Percentiles rank a stretch among this genome's conserved stretches.
These are phyloP conservation scores for Musa troglodytarum DNA, from an alignment of 176 grass and related monocot genomes.

Conservation along the genomic window DNA sequence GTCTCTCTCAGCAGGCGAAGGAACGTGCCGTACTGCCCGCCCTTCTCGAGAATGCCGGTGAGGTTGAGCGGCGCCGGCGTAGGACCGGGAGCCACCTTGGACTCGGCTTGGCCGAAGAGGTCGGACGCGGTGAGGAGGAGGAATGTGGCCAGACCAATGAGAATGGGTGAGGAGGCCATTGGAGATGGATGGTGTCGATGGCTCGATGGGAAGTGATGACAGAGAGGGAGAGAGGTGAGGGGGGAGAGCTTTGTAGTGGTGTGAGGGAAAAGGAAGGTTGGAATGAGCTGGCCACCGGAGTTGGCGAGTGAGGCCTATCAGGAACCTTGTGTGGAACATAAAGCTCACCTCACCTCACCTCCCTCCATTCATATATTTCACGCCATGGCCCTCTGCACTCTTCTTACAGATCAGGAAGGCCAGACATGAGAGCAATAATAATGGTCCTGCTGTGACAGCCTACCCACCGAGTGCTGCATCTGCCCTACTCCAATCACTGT, in stretches of 20 bases:
- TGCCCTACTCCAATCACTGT: too few species aligned
- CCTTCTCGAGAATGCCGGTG: constrained; percentile 57
- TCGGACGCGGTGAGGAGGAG: constrained; percentile 6
- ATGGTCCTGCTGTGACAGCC: neutral
- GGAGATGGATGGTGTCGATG: neutral
- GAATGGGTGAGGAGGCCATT: constrained; percentile 31
- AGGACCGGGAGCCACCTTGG: constrained; percentile 8
- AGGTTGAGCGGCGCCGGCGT: constrained; percentile 38
- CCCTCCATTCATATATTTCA: neutral
- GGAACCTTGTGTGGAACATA: neutral
- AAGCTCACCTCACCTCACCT: neutral
- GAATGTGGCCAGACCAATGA: constrained; percentile 12
- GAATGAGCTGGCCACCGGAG: constrained; percentile 1
- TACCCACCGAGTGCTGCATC: too few species aligned
- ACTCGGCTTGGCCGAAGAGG: neutral
- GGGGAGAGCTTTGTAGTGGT: neutral
- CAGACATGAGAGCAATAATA: neutral
- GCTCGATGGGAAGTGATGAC: too few species aligned
- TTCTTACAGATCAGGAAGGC: too few species aligned
- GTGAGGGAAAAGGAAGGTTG: neutral
- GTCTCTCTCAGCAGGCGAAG: constrained; percentile 43
- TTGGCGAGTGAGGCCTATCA: constrained; percentile 7
- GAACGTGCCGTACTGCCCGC: constrained; percentile 45
- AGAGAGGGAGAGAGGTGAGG: neutral
- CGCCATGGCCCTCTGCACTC: neutral